These are phyloP conservation scores for Tuber umbilicatum DNA, from an alignment of 495 filamentous ascomycete genomes.

Conservation along the genomic window DNA sequence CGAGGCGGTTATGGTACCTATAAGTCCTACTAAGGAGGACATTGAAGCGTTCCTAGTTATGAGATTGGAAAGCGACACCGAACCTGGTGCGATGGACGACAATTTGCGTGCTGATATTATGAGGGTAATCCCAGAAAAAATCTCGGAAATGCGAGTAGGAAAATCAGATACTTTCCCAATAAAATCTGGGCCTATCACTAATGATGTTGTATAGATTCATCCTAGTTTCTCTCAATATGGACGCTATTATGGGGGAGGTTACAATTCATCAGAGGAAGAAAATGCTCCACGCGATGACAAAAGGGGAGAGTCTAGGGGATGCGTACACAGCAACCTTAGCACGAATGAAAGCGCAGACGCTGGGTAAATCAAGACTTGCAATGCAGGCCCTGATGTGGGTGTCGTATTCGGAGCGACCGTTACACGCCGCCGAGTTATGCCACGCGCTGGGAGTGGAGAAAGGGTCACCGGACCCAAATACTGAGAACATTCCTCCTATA, in stretches of 20 bases:
- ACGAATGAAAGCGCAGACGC: background rate
- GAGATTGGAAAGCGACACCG: background rate
- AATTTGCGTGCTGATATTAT: background rate
- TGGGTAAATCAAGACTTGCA: background rate
- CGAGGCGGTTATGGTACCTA: background rate
- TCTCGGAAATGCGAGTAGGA: background rate
- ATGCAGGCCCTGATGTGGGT: background rate
- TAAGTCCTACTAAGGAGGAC: background rate
- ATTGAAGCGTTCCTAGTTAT: background rate
- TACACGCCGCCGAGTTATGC: background rate
- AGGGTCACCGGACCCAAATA: background rate
- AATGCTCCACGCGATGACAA: background rate
- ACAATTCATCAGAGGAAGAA: background rate
- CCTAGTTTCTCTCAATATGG: background rate
- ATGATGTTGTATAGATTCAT: background rate
- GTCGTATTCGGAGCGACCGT: background rate
- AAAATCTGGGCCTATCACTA: background rate
- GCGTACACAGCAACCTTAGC: background rate
- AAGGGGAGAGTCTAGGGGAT: background rate
- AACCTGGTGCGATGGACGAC: background rate
- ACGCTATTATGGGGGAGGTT: background rate
- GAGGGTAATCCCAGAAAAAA: background rate
- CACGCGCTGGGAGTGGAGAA: background rate
- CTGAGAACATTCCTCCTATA: background rate
- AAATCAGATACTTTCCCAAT: background rate